A percentile compares a stretch with the other conserved stretches of the same genome.
These are phyloP conservation scores for Phytopythium mirpurense DNA, from an alignment of 352 stramenopile species.

Conservation along the genomic window DNA sequence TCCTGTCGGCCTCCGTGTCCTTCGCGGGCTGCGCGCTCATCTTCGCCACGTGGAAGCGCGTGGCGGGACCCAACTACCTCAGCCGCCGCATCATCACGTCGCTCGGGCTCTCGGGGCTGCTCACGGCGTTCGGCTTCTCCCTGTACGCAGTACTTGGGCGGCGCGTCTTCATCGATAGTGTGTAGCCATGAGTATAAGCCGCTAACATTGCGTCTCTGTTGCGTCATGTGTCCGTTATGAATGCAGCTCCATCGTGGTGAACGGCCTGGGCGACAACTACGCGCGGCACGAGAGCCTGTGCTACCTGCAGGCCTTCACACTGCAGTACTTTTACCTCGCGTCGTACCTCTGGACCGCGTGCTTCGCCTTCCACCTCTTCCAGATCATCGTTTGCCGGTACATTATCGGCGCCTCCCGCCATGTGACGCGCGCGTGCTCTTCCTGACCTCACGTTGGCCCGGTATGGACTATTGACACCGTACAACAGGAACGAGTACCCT, in stretches of 20 bases:
- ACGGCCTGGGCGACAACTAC: conserved; percentile 42
- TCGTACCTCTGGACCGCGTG: conserved; percentile 82
- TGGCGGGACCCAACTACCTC: conserved; percentile 59
- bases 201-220: background rate
- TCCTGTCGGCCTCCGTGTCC: conserved; percentile 48
- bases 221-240: background rate
- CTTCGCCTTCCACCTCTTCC: conserved; percentile 85
- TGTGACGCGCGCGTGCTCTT: too few relatives aligned
- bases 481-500: conserved; percentile 59
- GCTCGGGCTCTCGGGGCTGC: conserved; percentile 51
- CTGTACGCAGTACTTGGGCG: conserved; percentile 26
- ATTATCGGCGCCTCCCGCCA: background rate
- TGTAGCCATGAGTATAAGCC: too few relatives aligned
- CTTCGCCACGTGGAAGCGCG: conserved; percentile 63
- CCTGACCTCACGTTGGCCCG: too few relatives aligned
- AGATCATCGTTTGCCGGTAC: conserved; percentile 75
- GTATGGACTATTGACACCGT: background rate
- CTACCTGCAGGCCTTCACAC: conserved; percentile 58
- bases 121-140: conserved; percentile 55
- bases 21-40: conserved; percentile 67
- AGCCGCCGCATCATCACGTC: conserved; percentile 66
- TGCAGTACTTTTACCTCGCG: conserved; percentile 81
- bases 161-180: too few relatives aligned
- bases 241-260: conserved; percentile 51
- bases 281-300: conserved; percentile 40